These are phyloP conservation scores for Bauhinia variegata DNA, from an alignment of 306 rosid genomes.

Conservation along the genomic window DNA sequence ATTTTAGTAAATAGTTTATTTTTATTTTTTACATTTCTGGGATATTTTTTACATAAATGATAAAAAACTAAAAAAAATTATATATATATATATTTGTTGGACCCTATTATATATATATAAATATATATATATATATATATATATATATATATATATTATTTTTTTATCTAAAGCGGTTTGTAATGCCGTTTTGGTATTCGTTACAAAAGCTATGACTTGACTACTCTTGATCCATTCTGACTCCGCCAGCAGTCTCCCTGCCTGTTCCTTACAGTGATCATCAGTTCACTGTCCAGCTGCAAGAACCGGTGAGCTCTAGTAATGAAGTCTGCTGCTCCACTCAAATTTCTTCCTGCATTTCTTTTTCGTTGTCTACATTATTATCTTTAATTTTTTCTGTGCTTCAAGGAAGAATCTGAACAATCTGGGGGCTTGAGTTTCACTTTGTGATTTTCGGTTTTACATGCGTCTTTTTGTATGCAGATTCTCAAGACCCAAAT, in stretches of 20 bases:
- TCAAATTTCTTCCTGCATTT: not conserved
- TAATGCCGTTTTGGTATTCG: too few relatives aligned
- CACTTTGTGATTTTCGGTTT: not conserved
- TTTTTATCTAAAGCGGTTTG: not conserved
- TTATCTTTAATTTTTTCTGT: not conserved
- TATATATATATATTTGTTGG: too few relatives aligned
- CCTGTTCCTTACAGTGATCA: too few relatives aligned
- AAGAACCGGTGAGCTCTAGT: not conserved
- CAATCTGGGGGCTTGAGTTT: not conserved
- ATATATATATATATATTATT: too few relatives aligned
- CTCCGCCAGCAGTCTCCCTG: not conserved
- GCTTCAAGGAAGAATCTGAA: not conserved
- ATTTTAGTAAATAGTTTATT: too few relatives aligned
- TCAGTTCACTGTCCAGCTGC: not conserved
- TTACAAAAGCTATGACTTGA: not conserved
- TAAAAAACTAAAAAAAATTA: too few relatives aligned
- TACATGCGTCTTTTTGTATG: not conserved
- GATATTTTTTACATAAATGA: too few relatives aligned
- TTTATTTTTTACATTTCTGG: too few relatives aligned
- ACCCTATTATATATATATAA: too few relatives aligned
- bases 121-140: too few relatives aligned
- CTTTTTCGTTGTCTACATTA: not conserved
- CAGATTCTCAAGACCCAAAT: not conserved
- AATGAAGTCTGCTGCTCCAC: too few relatives aligned
- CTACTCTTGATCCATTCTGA: not conserved